Percentiles rank a stretch among this genome's conserved stretches.
phyloP scores from a whole-genome alignment of 2,329 filamentous ascomycete species.

The Chrysosporium keratinophilum region DNA sequence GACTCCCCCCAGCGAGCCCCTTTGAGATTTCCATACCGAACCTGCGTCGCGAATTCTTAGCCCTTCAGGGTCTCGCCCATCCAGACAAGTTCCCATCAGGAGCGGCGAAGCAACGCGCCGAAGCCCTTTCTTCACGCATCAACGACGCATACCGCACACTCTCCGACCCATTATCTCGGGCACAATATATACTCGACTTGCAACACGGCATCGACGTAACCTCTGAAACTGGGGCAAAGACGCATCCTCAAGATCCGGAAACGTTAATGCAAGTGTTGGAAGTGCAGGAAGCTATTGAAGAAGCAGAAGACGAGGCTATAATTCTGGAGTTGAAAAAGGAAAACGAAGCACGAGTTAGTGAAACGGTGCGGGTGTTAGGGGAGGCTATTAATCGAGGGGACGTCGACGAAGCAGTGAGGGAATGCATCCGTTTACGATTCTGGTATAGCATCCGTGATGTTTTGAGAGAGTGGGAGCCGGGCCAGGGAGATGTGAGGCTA shows the following conservation, averaged over 20 bases:
- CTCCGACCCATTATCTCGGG: constrained; percentile 62
- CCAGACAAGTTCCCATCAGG: constrained; percentile 41
- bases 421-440: constrained; percentile 72
- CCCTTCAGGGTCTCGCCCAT: constrained; percentile 54
- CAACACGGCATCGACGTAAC: constrained; percentile 60
- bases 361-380: constrained; percentile 54
- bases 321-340: constrained; percentile 56
- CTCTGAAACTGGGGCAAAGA: constrained; percentile 62
- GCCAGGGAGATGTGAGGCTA: constrained; percentile 48
- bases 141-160: constrained; percentile 90
- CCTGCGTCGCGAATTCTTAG: constrained; percentile 75
- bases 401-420: constrained; percentile 54
- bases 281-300: constrained; percentile 63
- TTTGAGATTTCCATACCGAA: constrained; percentile 63
- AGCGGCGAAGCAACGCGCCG: constrained; percentile 50
- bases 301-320: constrained; percentile 48
- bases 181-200: constrained; percentile 71
- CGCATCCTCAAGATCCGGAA: constrained; percentile 57
- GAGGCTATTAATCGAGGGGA: constrained; percentile 57
- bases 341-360: constrained; percentile 58
- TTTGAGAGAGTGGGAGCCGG: constrained; percentile 73
- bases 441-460: constrained; percentile 82
- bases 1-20: constrained; percentile 64
- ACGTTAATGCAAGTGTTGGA: constrained; percentile 82
- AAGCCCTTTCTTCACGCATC: constrained; percentile 69